Base-by-base conservation (phyloP, 1,139 yeast species). In the Candida buenavistaensis region DNA sequence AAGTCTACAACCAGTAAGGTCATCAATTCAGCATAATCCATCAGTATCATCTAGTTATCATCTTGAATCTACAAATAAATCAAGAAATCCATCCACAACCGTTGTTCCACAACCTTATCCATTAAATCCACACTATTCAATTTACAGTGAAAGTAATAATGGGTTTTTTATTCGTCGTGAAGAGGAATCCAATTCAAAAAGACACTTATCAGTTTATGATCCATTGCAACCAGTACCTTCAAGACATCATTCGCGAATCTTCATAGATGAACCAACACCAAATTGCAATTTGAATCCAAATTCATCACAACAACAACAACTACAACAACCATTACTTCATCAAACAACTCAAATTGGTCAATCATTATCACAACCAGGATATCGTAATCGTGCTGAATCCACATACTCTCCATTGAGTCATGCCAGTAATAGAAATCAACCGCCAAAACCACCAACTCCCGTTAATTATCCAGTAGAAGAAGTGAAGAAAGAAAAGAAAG, bases 51-150 rank as follows among this genome's bases (percentile, higher is more conserved):
- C 40, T 11, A 25, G 28, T 12, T 39, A 41, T 26, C 42, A 36
- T 19, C 29, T 31, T 12, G 37, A 34, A 16, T 25, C 38, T 8
- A 15, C 37, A 2, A 15, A 35, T 8, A 35, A 25, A 15, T 48
- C 47, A 26, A 44, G 52, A 25, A 45, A 47, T 36, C 45, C 56
- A 8, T 48, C 57, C 9, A 37, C 39, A 26, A 22, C 41, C 33
- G 44, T 48, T 23, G 58, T 59, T 5, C 67, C 68, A 3, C 70
- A 64, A 43, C 60, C 54, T 31, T 64, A 64, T 35, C 68, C 71
- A 1, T 45, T 64, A 26, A 63, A 64, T 38, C 69, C 68, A 1
- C 63, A 64, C 40, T 64, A 63, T 43, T 46, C 64, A 13, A 51
- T 59, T 23, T 58, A 57, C 41, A 22, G n/a, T 21, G 32, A 30